phyloP scores from a whole-genome alignment of 1,284 basidiomycete species.

The Xerocomus minutiporus region DNA sequence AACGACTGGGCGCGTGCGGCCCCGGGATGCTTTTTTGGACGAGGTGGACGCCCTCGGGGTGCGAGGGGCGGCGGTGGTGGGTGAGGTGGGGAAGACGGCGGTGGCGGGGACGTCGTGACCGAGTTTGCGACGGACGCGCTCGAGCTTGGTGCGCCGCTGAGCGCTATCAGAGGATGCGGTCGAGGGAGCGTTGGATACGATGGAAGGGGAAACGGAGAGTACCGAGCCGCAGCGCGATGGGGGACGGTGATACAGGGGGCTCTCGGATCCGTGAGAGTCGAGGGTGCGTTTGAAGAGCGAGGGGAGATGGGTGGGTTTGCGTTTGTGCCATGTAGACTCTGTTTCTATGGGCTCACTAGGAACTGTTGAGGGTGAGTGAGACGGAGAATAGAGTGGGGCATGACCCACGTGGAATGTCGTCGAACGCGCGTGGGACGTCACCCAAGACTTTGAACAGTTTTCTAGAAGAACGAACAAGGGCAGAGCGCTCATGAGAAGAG shows the following conservation, averaged over 20 bases:
- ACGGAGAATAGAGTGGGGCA: not conserved
- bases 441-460: constrained; percentile 61
- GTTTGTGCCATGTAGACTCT: constrained; percentile 22
- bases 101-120: constrained; percentile 56
- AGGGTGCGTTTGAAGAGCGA: constrained; percentile 17
- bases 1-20: constrained; percentile 7
- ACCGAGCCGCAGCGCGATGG: constrained; percentile 8
- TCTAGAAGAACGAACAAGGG: constrained; percentile 53
- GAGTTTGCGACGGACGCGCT: constrained; percentile 51
- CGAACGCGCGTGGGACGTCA: constrained; percentile 55
- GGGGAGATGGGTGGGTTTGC: constrained; percentile 28
- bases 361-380: not conserved
- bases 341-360: not conserved
- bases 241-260: constrained; percentile 2
- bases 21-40: not conserved
- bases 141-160: constrained; percentile 53
- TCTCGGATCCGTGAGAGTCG: constrained; percentile 1
- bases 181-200: constrained; percentile 25
- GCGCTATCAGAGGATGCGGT: constrained; percentile 21
- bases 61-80: constrained; percentile 10
- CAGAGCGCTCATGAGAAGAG: constrained; percentile 46
- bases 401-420: constrained; percentile 25
- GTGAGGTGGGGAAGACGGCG: constrained; percentile 47
- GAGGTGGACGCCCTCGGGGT: constrained; percentile 4
- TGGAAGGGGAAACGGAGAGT: constrained; percentile 20